Base-by-base conservation (phyloP, 164 flowering plant species). In the Cinnamomum chago region DNA sequence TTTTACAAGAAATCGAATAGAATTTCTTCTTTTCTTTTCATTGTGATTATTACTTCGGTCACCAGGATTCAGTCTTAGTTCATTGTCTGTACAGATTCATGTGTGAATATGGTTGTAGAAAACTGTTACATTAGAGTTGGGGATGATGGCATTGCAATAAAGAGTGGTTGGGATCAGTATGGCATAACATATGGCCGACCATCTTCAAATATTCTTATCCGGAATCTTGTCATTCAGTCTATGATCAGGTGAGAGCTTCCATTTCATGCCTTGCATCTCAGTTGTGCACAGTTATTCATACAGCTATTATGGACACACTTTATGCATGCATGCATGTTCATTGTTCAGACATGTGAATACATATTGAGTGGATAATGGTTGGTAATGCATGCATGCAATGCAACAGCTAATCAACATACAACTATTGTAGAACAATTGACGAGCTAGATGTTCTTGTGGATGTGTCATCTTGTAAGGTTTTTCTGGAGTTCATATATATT, bases 81-180 rank as follows among this genome's bases (percentile, higher is more conserved):
- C n/a, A 22, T 24, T 7, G 50, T 71, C 65, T 27, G 50, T 79
- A 77, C 91, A 95, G 99, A 95, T 88, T 95, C 99, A 47, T 95
- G 97, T 70, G 94, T 90, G 75, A 90, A 92, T 81, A 79, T 95
- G 90, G 83, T 89, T 72, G 93, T 95, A 71, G 97, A 95, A 81
- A 90, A 93, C 79, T 90, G 95, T 79, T 92, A 95, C 82, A 95
- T 95, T 60, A 92, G 97, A 75, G 98, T 93, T 40, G 99, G 99
- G 35, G 99, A 95, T 83, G 99, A 95, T 80, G 97, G 81, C 20
- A 86, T 95, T 78, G 99, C 99, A 58, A 95, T 95, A 76, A 95
- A 93, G 87, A 95, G 99, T 76, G 99, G 99, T 24, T 95, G 99
- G 99, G 99, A 95, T 85, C 99, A 95, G 82, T 93, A 92, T 83